These are phyloP conservation scores for Melanomma pulvis-pyrius DNA, from an alignment of 495 filamentous ascomycete species.

Conservation along the genomic window DNA sequence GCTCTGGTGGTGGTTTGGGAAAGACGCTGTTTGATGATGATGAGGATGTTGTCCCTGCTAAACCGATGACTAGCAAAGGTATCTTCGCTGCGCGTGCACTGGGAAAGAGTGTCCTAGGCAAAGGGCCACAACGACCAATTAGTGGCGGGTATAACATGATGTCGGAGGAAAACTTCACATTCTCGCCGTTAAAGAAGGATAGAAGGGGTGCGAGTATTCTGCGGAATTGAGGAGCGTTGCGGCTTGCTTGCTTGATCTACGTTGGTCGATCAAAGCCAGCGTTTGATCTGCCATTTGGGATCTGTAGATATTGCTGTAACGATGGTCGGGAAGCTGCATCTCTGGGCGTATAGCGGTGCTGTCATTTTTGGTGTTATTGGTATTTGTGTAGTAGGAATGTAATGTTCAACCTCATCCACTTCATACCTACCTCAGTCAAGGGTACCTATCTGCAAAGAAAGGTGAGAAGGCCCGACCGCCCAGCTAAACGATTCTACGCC, in stretches of 20 bases:
- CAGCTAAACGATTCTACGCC: too few relatives aligned
- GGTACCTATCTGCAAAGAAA: too few relatives aligned
- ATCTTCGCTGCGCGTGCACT: constrained; percentile 40
- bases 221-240: background rate
- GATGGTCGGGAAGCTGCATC: background rate
- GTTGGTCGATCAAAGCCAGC: background rate
- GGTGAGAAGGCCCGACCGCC: too few relatives aligned
- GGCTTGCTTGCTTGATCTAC: background rate
- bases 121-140: constrained; percentile 30
- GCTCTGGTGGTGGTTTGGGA: constrained; percentile 50
- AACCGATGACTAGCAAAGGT: constrained; percentile 42
- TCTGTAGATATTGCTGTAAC: background rate
- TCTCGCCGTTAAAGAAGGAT: constrained; percentile 84
- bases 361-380: background rate
- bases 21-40: constrained; percentile 74
- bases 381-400: background rate
- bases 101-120: constrained; percentile 35
- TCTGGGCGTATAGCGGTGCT: background rate
- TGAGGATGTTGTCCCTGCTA: constrained; percentile 62
- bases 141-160: constrained; percentile 46
- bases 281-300: background rate
- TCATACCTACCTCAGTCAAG: background rate
- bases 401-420: background rate
- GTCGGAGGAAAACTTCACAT: constrained; percentile 51
- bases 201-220: constrained; percentile 52